Conservation (phyloP, 129 eudicot species). For the Apium graveolens region DNA sequence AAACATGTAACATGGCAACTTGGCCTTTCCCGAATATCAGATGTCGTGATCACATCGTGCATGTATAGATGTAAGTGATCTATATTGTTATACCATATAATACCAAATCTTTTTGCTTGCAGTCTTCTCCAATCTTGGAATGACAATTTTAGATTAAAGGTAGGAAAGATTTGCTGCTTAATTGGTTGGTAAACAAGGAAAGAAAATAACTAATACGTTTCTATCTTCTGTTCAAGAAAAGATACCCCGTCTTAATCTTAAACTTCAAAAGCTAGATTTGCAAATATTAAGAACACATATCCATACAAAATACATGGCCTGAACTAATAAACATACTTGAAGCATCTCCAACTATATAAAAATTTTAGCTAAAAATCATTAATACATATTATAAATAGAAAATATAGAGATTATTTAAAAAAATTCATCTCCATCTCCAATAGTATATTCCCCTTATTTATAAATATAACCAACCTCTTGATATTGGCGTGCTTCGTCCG, state of each 20-base stretch:
- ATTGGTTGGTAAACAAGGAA: slow-evolving; percentile 9
- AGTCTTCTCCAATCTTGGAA: background rate
- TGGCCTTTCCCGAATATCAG: background rate
- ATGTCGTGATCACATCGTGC: background rate
- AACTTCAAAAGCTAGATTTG: background rate
- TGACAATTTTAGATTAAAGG: background rate
- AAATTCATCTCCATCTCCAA: too few relatives aligned
- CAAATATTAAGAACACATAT: background rate
- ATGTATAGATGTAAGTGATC: too few relatives aligned
- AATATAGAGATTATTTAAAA: too few relatives aligned
- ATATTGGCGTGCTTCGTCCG: too few relatives aligned
- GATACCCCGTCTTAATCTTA: background rate
- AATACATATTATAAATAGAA: too few relatives aligned
- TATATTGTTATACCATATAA: background rate
- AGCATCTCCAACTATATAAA: too few relatives aligned
- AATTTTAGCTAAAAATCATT: too few relatives aligned
- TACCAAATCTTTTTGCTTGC: slow-evolving; percentile 1
- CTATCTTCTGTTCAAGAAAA: background rate
- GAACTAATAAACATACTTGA: background rate
- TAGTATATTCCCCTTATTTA: too few relatives aligned
- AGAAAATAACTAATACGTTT: background rate
- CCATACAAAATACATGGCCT: background rate
- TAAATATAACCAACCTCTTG: too few relatives aligned
- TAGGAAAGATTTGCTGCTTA: background rate
- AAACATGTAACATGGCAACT: background rate